A percentile compares a stretch with the other conserved stretches of the same genome.
These are phyloP conservation scores for sorghum (Sorghum bicolor) DNA, from an alignment of 176 grass and related monocot genomes.

Conservation along the genomic window Sorghum_bicolor_NCBIv3 NC_012874.2:63228001-63228500, in stretches of 20 bases:
- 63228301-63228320: background rate
- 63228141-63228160: background rate
- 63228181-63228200: background rate
- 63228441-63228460: background rate
- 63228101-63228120: conserved; percentile 11
- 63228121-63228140: background rate
- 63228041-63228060: conserved; percentile 75
- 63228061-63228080: conserved; percentile 69
- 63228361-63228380: conserved; percentile 2
- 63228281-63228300: background rate
- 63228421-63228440: background rate
- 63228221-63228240: background rate
- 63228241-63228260: background rate
- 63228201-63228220: background rate
- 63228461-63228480: background rate
- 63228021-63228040: conserved; percentile 52
- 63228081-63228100: conserved; percentile 85
- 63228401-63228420: background rate
- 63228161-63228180: background rate
- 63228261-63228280: background rate
- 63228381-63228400: background rate
- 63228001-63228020: conserved; percentile 79
- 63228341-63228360: background rate
- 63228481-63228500: background rate
- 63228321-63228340: background rate